Evolutionary conservation across 202 grass and related monocot species (phyloP).

Genomic region (Schoenoplectus triqueter): DNA sequence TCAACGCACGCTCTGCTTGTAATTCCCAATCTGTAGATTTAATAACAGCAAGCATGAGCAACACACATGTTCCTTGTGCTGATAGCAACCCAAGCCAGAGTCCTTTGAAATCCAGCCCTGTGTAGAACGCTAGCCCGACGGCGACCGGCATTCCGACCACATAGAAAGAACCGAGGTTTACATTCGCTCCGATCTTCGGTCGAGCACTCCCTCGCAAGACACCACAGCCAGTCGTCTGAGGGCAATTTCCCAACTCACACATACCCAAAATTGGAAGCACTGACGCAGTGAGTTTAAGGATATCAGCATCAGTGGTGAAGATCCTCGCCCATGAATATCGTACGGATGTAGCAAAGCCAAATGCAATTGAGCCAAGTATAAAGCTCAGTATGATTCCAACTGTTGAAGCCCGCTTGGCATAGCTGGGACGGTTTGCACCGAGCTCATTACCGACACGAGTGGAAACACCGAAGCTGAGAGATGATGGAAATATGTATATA

Average conservation of each 20-base stretch:
- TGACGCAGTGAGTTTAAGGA: slow-evolving; percentile 71
- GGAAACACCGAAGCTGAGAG: slow-evolving; percentile 79
- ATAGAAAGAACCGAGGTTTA: slow-evolving; percentile 92
- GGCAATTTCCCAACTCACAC: slow-evolving; percentile 91
- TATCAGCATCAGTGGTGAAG: slow-evolving; percentile 76
- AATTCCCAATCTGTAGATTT: slow-evolving; percentile 59
- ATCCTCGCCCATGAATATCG: slow-evolving; percentile 68
- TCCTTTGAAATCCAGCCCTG: slow-evolving; percentile 66
- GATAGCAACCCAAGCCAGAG: slow-evolving; percentile 93
- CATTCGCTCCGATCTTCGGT: slow-evolving; percentile 70
- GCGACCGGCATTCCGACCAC: slow-evolving; percentile 80
- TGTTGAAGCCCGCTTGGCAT: slow-evolving; percentile 50
- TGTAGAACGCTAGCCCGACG: slow-evolving; percentile 67
- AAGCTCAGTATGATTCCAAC: slow-evolving; percentile 72
- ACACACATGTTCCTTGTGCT: slow-evolving; percentile 64
- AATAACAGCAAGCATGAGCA: slow-evolving; percentile 74
- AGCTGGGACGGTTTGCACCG: slow-evolving; percentile 63
- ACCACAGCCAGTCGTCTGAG: slow-evolving; percentile 78
- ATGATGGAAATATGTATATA: slow-evolving; percentile 97
- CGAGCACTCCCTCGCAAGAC: slow-evolving; percentile 76
- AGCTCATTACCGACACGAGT: slow-evolving; percentile 93
- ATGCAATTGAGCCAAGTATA: slow-evolving; percentile 61
- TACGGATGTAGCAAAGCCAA: slow-evolving; percentile 61
- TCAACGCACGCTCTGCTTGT: slow-evolving; percentile 75
- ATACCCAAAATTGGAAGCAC: slow-evolving; percentile 80